phyloP scores from a whole-genome alignment of 805 yeast genomes.

The Suhomyces kilbournensis region DNA sequence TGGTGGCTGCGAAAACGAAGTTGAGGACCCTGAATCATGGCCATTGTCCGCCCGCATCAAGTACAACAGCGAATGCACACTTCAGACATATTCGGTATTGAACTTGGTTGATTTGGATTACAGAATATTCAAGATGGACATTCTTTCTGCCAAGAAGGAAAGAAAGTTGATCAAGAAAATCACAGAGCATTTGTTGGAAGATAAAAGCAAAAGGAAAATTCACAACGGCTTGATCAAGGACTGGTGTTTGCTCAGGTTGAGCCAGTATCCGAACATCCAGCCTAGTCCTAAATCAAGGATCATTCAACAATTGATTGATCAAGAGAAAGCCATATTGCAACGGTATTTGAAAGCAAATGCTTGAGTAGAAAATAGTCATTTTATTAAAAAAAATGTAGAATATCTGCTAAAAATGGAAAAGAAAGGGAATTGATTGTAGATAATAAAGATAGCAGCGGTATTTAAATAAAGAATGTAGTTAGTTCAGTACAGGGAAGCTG shows the following conservation, averaged over 20 bases:
- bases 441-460: not conserved
- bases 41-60: slow-evolving; percentile 39
- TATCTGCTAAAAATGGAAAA: slow-evolving; percentile 2
- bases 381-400: not conserved
- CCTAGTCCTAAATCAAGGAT: slow-evolving; percentile 10
- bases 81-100: slow-evolving; percentile 40
- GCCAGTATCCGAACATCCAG: slow-evolving; percentile 13
- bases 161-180: slow-evolving; percentile 19
- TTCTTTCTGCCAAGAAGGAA: slow-evolving; percentile 18
- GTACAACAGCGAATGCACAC: slow-evolving; percentile 43
- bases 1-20: slow-evolving; percentile 18
- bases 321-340: slow-evolving; percentile 26
- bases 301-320: slow-evolving; percentile 18
- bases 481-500: not conserved
- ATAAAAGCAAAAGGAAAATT: slow-evolving; percentile 3
- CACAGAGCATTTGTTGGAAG: slow-evolving; percentile 15
- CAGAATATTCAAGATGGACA: slow-evolving; percentile 22
- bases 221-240: slow-evolving; percentile 11
- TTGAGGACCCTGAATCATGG: slow-evolving; percentile 38
- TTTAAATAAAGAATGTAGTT: not conserved
- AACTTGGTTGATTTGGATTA: slow-evolving; percentile 27
- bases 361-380: not conserved
- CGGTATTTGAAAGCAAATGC: slow-evolving; percentile 5
- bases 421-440: not conserved
- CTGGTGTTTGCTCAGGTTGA: slow-evolving; percentile 28